phyloP scores from a whole-genome alignment of 2,329 filamentous ascomycete genomes.

The Fusarium tanahbumbuense region DNA sequence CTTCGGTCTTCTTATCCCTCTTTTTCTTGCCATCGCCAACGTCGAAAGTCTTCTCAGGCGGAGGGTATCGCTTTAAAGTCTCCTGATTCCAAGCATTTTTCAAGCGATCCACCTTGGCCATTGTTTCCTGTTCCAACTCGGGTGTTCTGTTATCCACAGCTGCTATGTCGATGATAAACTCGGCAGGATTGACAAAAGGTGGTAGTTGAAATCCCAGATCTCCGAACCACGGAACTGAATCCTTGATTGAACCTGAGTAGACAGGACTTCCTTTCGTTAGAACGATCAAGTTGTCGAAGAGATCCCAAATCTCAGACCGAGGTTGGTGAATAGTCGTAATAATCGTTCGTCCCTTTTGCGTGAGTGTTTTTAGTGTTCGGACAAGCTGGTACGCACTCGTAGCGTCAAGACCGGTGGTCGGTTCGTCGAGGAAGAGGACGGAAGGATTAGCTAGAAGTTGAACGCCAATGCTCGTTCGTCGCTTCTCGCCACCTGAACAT shows the following conservation, averaged over 20 bases:
- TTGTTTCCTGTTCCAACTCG: conserved; percentile 71
- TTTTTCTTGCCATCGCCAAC: conserved; percentile 26
- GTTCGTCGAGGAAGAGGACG: conserved; percentile 81
- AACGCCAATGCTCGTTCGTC: conserved; percentile 80
- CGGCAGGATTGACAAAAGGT: conserved; percentile 80
- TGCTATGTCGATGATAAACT: conserved; percentile 79
- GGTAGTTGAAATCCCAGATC: conserved; percentile 70
- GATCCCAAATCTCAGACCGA: conserved; percentile 81
- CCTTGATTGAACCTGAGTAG: conserved; percentile 70
- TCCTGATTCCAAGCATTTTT: conserved; percentile 68
- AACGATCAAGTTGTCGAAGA: conserved; percentile 79
- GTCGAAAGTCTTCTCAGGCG: conserved; percentile 28
- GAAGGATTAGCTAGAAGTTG: conserved; percentile 84
- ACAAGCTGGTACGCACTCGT: conserved; percentile 81
- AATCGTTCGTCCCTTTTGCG: conserved; percentile 75
- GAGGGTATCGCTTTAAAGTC: conserved; percentile 46
- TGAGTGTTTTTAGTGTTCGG: conserved; percentile 74
- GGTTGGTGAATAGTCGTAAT: conserved; percentile 83
- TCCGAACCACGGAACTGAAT: conserved; percentile 74
- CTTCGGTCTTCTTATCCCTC: conserved; percentile 43
- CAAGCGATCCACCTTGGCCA: conserved; percentile 69
- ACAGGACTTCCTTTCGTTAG: conserved; percentile 75
- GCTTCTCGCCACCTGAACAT: conserved; percentile 83
- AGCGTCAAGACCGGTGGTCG: conserved; percentile 81
- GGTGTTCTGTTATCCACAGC: conserved; percentile 78